Evolutionary conservation across 2,329 filamentous ascomycete genomes (phyloP), one percentile per base, ranked within the genome.

Genomic region (Phaeosphaeriaceae sp.): DNA sequence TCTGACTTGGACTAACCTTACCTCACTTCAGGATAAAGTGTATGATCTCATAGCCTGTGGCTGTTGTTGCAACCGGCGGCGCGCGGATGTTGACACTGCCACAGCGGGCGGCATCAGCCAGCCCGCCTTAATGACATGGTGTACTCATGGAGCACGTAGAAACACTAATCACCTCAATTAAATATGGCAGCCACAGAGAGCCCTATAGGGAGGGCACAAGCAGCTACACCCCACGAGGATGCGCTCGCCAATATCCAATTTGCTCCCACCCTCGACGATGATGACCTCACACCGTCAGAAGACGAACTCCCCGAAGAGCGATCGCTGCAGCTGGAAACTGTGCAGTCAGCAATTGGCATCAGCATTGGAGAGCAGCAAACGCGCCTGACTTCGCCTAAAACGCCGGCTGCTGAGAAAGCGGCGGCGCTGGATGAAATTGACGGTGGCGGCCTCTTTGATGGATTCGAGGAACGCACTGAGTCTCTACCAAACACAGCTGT

Each of bases 291-390:
- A n/a, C 77, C 77, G 5, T 79, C 76, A 42, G 77, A 78, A 20
- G 77, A 79, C 41, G 64, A 79, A 38, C 67, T 66, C 30, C 46
- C 68, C 44, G 60, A 67, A 43, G 59, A 68, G 44, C 49, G 56
- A 21, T 53, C 48, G 28, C 52, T 72, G 43, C 64, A 70, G 53
- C 50, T 72, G 38, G 73, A 76, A 40, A 73, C 77, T 52, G 75
- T 69, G 13, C 70, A 74, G 43, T 74, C 71, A 11, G 74, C 83
- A 28, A 76, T 87, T 57, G 83, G 82, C 2, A 76, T 86, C 60
- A 85, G 83, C 63, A 84, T 87, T 54, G 77, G 82, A 50, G 76
- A 76, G 32, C 75, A 78, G 34, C 84, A 87, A 65, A 83, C 78
- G 41, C 77, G 80, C 35, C 74, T 86, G 64, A 81, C 77, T 29